Evolutionary conservation across 495 filamentous ascomycete species (phyloP).

Genomic region (Letharia lupina): DNA sequence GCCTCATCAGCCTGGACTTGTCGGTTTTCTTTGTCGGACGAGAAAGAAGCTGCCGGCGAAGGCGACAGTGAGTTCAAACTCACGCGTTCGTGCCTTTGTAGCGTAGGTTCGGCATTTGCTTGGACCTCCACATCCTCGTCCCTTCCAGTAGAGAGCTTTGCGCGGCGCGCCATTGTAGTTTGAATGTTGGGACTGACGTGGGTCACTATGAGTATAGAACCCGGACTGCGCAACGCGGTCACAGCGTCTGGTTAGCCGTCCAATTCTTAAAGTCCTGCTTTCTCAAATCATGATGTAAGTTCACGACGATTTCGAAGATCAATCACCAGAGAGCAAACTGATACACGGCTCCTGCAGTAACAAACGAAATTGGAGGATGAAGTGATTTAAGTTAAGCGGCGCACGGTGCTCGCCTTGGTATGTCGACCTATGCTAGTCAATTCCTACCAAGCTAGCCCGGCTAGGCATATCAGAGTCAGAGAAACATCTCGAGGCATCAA

Average conservation of each 20-base stretch:
- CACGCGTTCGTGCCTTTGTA: slow-evolving; percentile 16
- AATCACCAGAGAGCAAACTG: too few relatives aligned
- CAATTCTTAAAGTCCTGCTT: not conserved
- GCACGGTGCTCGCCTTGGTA: not conserved
- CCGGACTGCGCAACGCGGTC: not conserved
- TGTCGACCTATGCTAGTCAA: not conserved
- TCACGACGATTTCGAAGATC: too few relatives aligned
- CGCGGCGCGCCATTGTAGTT: slow-evolving; percentile 22
- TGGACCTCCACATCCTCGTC: slow-evolving; percentile 20
- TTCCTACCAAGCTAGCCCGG: not conserved
- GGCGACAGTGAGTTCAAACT: slow-evolving; percentile 28
- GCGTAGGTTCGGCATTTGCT: slow-evolving; percentile 6
- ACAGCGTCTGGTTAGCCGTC: not conserved
- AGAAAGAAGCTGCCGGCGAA: slow-evolving; percentile 35
- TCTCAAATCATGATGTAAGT: too few relatives aligned
- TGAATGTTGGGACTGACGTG: not conserved
- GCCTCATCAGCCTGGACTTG: slow-evolving; percentile 6
- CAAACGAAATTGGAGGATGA: too few relatives aligned
- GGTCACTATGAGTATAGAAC: not conserved
- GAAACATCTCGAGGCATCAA: not conserved
- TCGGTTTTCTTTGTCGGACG: slow-evolving; percentile 56
- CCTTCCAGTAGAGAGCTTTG: slow-evolving; percentile 21
- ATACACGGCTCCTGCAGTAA: too few relatives aligned
- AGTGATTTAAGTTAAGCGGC: too few relatives aligned
- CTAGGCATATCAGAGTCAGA: not conserved